Evolutionary conservation across 2,329 filamentous ascomycete species (phyloP), one percentile per base, ranked within the genome.

Genomic region (Fusarium irregulare): DNA sequence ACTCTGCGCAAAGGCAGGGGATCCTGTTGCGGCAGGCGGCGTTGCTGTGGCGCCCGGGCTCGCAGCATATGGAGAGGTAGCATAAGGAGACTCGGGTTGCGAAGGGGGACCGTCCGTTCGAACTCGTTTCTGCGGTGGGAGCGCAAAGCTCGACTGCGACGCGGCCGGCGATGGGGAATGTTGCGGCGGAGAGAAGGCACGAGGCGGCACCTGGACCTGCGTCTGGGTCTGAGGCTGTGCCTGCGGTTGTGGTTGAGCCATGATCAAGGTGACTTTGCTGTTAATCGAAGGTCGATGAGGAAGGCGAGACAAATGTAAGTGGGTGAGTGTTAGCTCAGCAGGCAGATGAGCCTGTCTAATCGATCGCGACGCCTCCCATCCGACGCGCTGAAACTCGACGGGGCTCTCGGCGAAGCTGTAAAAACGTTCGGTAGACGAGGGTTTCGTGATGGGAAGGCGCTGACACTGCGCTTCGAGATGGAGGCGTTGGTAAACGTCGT

Each of bases 101-200:
- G 91, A 90, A n/a, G 85, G 81, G 34, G 90, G 87, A 60, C 89
- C 90, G 54, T 91, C 78, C 87, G 90, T 78, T 65, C 78, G 76
- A 28, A 77, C 73, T 75, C 92, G 88, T 82, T 96, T 95, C 63
- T 87, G 88, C 18, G 92, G 90, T 50, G 92, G 92, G 50, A 91
- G 87, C 64, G 79, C 76, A 73, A 80, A 91, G 55, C 80, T 81
- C 18, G 85, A 81, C 68, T 87, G 86, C 32, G 85, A 83, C 23
- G 86, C 82, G 51, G 83, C 86, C 46, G 91, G 89, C 25, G 91
- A 90, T 25, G 89, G 86, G 37, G 86, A 85, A 50, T 85, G 85
- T 60, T 88, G 89, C 30, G 87, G 85, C 71, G 89, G 89, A 66
- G 89, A 91, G 79, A 88, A 92, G 56, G 84, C 81, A 71, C 85